A percentile compares a stretch with the other conserved stretches of the same genome.
Conservation (phyloP, 2,329 filamentous ascomycete genomes). For the Penicillium frequentans region DNA sequence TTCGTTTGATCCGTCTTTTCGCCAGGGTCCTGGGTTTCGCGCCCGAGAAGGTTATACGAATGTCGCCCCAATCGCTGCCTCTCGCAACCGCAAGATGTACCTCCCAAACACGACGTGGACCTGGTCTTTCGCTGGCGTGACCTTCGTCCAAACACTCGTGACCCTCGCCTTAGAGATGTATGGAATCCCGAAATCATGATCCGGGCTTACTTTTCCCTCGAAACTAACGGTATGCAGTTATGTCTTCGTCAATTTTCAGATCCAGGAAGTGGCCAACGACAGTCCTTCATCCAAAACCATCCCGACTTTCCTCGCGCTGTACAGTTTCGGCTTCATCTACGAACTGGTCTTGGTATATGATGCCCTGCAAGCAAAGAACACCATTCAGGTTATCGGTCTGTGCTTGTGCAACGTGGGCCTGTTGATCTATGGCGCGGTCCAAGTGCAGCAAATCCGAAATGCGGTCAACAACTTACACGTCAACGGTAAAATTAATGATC, state of each 20-base stretch:
- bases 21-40: conserved; percentile 52
- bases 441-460: conserved; percentile 83
- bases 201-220: background rate
- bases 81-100: conserved; percentile 59
- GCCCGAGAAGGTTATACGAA: conserved; percentile 52
- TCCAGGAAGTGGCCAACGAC: conserved; percentile 43
- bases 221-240: conserved; percentile 58
- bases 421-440: conserved; percentile 87
- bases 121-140: conserved; percentile 75
- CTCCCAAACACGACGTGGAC: conserved; percentile 85
- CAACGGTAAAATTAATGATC: conserved; percentile 46
- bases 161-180: conserved; percentile 86
- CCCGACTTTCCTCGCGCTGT: conserved; percentile 90
- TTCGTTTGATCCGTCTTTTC: conserved; percentile 53
- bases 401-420: conserved; percentile 91
- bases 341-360: conserved; percentile 89
- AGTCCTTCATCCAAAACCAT: conserved; percentile 63
- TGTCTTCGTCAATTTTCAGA: conserved; percentile 84
- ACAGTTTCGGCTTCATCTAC: conserved; percentile 97
- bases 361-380: conserved; percentile 91
- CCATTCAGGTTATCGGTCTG: conserved; percentile 95
- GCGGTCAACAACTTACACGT: conserved; percentile 61
- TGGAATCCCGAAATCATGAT: conserved; percentile 37
- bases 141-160: conserved; percentile 73
- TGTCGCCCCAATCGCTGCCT: conserved; percentile 29